Evolutionary conservation across 179 eudicot genomes (phyloP).

Genomic region (Patellifolia procumbens): DNA sequence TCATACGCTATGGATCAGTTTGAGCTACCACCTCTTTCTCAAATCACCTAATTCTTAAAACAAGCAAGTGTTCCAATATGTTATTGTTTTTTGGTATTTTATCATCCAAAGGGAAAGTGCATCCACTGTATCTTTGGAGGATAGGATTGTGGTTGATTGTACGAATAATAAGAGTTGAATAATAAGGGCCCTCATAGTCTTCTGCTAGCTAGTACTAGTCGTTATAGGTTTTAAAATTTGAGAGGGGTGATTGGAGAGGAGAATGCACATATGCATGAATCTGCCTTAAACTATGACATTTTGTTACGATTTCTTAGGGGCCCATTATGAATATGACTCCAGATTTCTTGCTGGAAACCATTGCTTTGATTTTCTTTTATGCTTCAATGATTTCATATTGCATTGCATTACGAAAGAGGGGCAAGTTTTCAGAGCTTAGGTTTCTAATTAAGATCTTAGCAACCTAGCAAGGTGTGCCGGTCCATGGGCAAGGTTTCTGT

Average conservation of each 20-base stretch:
- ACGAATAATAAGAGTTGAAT: not conserved
- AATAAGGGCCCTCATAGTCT: constrained; percentile 15
- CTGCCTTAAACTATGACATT: constrained; percentile 18
- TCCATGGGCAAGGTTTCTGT: too few species aligned
- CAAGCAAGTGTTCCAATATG: not conserved
- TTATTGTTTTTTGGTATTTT: too few species aligned
- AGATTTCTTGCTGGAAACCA: constrained; percentile 5
- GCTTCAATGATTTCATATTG: not conserved
- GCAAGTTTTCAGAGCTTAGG: not conserved
- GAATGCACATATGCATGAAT: constrained; percentile 16
- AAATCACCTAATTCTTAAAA: too few species aligned
- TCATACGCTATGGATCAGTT: too few species aligned
- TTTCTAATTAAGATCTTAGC: too few species aligned
- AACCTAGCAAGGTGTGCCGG: too few species aligned
- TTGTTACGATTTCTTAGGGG: not conserved
- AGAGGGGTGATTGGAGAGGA: not conserved
- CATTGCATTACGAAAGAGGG: not conserved
- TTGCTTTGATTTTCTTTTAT: not conserved
- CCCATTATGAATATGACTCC: constrained; percentile 4
- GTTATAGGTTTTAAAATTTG: not conserved
- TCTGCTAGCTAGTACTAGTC: not conserved
- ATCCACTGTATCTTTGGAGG: not conserved
- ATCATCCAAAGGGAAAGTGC: not conserved
- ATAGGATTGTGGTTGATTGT: not conserved
- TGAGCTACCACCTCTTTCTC: too few species aligned